These are phyloP conservation scores for Sparassis latifolia DNA, from an alignment of 1,284 basidiomycete genomes.

Conservation along the genomic window DNA sequence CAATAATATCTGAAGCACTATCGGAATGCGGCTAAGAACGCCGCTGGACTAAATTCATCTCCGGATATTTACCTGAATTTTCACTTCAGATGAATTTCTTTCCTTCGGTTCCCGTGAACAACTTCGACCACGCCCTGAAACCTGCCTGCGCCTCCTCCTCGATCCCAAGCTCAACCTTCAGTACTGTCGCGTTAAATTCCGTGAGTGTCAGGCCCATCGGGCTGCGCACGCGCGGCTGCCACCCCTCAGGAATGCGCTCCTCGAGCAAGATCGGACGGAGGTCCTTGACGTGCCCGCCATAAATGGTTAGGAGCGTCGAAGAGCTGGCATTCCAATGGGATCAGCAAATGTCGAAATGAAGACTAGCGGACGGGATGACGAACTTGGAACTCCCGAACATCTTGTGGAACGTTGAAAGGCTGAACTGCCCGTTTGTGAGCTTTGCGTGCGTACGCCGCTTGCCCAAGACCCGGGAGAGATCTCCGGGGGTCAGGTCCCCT, in stretches of 20 bases:
- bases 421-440: slow-evolving; percentile 48
- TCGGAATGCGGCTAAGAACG: too few relatives aligned
- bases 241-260: slow-evolving; percentile 61
- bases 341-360: not conserved
- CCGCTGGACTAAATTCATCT: too few relatives aligned
- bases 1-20: too few relatives aligned
- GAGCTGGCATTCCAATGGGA: slow-evolving; percentile 28
- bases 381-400: slow-evolving; percentile 63
- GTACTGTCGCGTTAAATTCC: slow-evolving; percentile 48
- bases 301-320: slow-evolving; percentile 53
- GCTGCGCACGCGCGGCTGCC: slow-evolving; percentile 54
- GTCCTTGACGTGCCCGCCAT: slow-evolving; percentile 55
- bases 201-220: slow-evolving; percentile 54
- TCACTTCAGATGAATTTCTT: not conserved
- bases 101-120: not conserved
- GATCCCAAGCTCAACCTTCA: slow-evolving; percentile 45
- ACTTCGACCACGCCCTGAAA: not conserved
- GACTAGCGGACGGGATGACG: not conserved
- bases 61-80: too few relatives aligned
- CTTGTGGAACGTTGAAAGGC: slow-evolving; percentile 42
- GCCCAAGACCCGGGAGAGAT: slow-evolving; percentile 47
- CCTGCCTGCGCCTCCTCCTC: slow-evolving; percentile 23
- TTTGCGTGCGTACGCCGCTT: slow-evolving; percentile 52
- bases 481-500: slow-evolving; percentile 43
- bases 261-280: slow-evolving; percentile 50